Percentiles rank a stretch among this genome's conserved stretches.
phyloP scores from a whole-genome alignment of 2,329 filamentous ascomycete genomes.

The Lomentospora prolificans region DNA sequence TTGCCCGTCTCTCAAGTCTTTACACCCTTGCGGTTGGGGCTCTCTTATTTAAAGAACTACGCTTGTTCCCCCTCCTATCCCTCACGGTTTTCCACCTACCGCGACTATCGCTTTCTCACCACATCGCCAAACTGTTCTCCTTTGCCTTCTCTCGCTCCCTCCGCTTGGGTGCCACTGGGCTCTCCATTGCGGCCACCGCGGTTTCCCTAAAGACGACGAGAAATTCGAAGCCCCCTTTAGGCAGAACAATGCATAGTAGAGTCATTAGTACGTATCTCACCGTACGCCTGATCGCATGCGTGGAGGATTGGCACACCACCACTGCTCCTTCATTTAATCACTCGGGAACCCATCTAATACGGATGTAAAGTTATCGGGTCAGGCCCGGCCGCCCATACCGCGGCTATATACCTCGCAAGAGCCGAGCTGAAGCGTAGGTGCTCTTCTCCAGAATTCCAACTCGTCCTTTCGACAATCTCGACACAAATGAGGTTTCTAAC shows the following conservation, averaged over 20 bases:
- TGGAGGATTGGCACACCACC: too few species aligned
- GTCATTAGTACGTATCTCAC: conserved; percentile 74
- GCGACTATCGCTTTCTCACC: neutral
- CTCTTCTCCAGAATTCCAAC: neutral
- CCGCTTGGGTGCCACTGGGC: conserved; percentile 61
- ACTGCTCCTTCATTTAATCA: too few species aligned
- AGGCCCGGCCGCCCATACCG: conserved; percentile 93
- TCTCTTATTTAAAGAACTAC: neutral
- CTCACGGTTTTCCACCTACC: neutral
- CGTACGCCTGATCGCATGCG: too few species aligned
- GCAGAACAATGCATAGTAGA: conserved; percentile 77
- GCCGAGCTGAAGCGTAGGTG: conserved; percentile 76
- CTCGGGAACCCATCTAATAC: too few species aligned
- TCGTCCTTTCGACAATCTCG: too few species aligned
- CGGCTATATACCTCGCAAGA: conserved; percentile 89
- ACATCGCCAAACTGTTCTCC: conserved; percentile 83
- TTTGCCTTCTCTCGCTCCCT: conserved; percentile 67
- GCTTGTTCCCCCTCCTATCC: neutral
- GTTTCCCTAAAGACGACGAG: conserved; percentile 42
- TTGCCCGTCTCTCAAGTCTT: too few species aligned
- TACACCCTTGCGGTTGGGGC: too few species aligned
- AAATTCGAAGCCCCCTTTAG: conserved; percentile 29
- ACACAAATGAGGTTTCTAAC: too few species aligned
- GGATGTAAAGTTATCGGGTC: conserved; percentile 63
- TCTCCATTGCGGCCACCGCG: conserved; percentile 62